Evolutionary conservation across 345 rosid genomes (phyloP).

Genomic region (Ailanthus altissimus): DNA sequence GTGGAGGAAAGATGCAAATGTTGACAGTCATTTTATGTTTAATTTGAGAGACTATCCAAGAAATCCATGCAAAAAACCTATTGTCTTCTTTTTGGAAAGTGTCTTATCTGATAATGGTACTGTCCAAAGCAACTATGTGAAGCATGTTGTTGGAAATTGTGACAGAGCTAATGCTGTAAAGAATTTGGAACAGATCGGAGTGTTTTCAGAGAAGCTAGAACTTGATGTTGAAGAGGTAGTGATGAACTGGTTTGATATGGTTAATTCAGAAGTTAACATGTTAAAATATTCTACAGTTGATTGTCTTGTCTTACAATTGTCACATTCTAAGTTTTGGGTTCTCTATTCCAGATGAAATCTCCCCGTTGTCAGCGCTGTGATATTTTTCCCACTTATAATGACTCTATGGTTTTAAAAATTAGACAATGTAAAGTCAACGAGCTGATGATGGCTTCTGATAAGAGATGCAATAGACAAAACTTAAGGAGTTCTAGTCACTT

Average conservation of each 20-base stretch:
- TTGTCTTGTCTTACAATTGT: slow-evolving; percentile 1
- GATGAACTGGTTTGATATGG: not conserved
- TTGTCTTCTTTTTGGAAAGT: slow-evolving; percentile 59
- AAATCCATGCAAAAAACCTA: slow-evolving; percentile 67
- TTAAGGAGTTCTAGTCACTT: slow-evolving; percentile 9
- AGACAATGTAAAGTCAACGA: slow-evolving; percentile 58
- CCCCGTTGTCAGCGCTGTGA: slow-evolving; percentile 78
- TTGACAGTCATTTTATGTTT: slow-evolving; percentile 58
- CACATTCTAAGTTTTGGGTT: not conserved
- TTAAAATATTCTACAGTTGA: not conserved
- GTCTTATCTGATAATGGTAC: slow-evolving; percentile 47
- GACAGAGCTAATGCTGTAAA: slow-evolving; percentile 40
- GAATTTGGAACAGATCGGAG: slow-evolving; percentile 46
- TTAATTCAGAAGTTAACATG: not conserved
- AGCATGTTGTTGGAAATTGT: slow-evolving; percentile 50
- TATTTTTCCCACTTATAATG: slow-evolving; percentile 44
- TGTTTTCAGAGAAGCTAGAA: slow-evolving; percentile 52
- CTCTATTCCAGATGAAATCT: slow-evolving; percentile 49
- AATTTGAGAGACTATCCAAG: slow-evolving; percentile 70
- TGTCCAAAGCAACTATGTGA: slow-evolving; percentile 59
- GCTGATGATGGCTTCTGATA: slow-evolving; percentile 38
- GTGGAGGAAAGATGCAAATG: slow-evolving; percentile 68
- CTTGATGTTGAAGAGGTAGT: slow-evolving; percentile 61
- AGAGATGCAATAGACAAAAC: slow-evolving; percentile 11
- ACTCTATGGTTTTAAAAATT: slow-evolving; percentile 55